These are phyloP conservation scores for Leonotis leonurus DNA, from an alignment of 257 asterid genomes.

Conservation along the genomic window DNA sequence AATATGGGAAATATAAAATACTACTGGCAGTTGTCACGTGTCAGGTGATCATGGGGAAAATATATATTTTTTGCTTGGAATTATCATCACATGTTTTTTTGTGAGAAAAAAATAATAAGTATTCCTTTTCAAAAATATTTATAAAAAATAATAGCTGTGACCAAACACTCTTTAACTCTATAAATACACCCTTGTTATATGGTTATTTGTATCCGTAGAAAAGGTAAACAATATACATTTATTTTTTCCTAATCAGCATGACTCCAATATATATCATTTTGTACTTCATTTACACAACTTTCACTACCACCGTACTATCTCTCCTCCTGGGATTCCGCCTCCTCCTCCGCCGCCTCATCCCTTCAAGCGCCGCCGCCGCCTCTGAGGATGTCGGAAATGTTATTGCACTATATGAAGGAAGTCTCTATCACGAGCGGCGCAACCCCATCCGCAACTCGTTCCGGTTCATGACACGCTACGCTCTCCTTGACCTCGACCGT, in stretches of 20 bases:
- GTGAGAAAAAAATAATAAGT: too few relatives aligned
- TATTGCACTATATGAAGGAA: conserved; percentile 43
- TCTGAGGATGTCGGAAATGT: neutral
- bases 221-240: too few relatives aligned
- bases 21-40: too few relatives aligned
- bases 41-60: too few relatives aligned
- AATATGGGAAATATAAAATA: too few relatives aligned
- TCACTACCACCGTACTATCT: conserved; percentile 30
- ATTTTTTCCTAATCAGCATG: conserved; percentile 33
- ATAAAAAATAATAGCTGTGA: too few relatives aligned
- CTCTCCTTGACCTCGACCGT: conserved; percentile 53
- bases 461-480: conserved; percentile 42
- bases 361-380: neutral
- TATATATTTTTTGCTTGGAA: too few relatives aligned
- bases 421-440: conserved; percentile 55
- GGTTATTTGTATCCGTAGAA: too few relatives aligned
- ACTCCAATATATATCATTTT: conserved; percentile 13
- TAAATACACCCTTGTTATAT: too few relatives aligned
- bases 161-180: too few relatives aligned
- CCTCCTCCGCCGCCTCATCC: conserved; percentile 30
- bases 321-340: conserved; percentile 37
- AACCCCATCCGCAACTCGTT: conserved; percentile 53
- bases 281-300: conserved; percentile 25
- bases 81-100: too few relatives aligned
- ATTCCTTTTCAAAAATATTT: too few relatives aligned